These are phyloP conservation scores for Rhazya stricta DNA, from an alignment of 257 asterid genomes.

Conservation along the genomic window DNA sequence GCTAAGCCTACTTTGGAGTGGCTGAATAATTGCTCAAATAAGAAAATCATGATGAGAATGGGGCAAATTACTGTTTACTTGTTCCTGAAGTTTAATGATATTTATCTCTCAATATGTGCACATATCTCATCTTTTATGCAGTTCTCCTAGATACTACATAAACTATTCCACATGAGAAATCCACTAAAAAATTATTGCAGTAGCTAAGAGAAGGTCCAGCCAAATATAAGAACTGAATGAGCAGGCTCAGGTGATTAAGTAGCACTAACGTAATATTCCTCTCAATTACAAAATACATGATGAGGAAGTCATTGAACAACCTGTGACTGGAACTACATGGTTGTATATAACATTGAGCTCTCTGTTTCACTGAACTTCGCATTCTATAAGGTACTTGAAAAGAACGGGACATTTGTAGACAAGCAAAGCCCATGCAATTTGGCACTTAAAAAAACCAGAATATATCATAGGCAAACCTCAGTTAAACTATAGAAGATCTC, in stretches of 20 bases:
- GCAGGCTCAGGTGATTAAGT: slow-evolving; percentile 15
- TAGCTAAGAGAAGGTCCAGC: neutral
- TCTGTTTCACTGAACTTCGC: slow-evolving; percentile 10
- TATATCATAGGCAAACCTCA: slow-evolving; percentile 29
- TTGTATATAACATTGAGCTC: slow-evolving; percentile 7
- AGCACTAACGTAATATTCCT: slow-evolving; percentile 18
- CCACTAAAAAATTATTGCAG: neutral
- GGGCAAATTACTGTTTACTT: neutral
- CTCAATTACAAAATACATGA: slow-evolving; percentile 23
- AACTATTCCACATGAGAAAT: neutral
- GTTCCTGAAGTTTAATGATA: neutral
- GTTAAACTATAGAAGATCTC: slow-evolving; percentile 27
- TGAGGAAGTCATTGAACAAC: slow-evolving; percentile 29
- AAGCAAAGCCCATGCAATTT: slow-evolving; percentile 20
- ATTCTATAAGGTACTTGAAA: slow-evolving; percentile 22
- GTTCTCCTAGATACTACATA: neutral
- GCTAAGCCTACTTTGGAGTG: slow-evolving; percentile 20
- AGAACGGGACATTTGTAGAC: slow-evolving; percentile 18
- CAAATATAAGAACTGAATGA: slow-evolving; percentile 14
- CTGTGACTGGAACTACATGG: slow-evolving; percentile 21
- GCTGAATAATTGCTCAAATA: slow-evolving; percentile 35
- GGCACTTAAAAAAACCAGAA: slow-evolving; percentile 28
- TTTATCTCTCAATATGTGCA: neutral
- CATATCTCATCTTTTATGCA: neutral
- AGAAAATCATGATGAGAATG: slow-evolving; percentile 13